Base-by-base conservation (phyloP, 2,329 filamentous ascomycete species). In the Ascochyta viciae-villosae region DNA sequence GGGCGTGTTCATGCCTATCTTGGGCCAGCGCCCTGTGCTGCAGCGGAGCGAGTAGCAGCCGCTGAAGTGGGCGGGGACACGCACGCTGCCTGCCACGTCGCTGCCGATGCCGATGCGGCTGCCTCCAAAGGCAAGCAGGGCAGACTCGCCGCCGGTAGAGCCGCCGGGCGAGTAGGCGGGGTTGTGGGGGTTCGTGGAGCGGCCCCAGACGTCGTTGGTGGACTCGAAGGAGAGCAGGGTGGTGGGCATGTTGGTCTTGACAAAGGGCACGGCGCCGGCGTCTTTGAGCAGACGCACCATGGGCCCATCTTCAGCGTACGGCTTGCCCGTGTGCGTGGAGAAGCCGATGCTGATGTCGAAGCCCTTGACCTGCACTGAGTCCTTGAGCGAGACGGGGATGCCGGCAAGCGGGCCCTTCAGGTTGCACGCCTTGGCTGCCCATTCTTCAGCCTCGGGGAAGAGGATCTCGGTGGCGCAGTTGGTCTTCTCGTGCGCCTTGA, bases 401-500 rank as follows among this genome's bases (percentile, higher is more conserved):
- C 93, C 93, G 0, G 93, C 92, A 29, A 97, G 78, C 0, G 93
- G 91, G 0, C 92, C 92, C 67, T 89, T 85, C 29, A 94, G 77
- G 71, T 96, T 92, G 72, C 88, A 77, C 22, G 79, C 81, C 26
- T 82, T 76, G 13, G 81, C 74, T 8, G 77, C 70, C 91, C 92
- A 96, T 50, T 80, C 76, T 76, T 96, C 91, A 0, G 92, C 91
- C 51, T 89, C 88, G 0, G 85, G 82, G 34, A 97, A 83, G 79
- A 97, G 85, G 52, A 97, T 81, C 77, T 97, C 93, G 0, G 94
- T 97, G 12, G 96, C 78, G 70, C 91, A 96, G 74, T 97, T 97
- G 2, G 92, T 96, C 77, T 89, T 89, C 60, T 88, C 83, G 33
- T 97, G 94, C 1, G 92, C 93, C 69, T 87, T 89, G 48, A 96